A percentile compares a stretch with the other conserved stretches of the same genome.
phyloP scores from a whole-genome alignment of 2,329 filamentous ascomycete species.

The Penicillium sp. region DNA sequence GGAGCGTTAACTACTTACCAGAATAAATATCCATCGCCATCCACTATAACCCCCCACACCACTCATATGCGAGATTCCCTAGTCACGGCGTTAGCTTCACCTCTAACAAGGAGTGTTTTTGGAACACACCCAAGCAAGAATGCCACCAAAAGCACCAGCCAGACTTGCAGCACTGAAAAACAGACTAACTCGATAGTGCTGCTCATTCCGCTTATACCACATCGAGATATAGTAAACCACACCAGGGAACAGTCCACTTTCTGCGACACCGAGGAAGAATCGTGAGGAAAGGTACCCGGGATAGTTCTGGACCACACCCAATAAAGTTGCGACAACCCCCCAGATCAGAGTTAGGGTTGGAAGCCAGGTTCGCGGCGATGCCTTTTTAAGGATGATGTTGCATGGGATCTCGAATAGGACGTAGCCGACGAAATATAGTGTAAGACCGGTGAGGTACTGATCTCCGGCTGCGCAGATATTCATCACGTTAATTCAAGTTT shows the following conservation, averaged over 20 bases:
- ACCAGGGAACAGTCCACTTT: slow-evolving; percentile 56
- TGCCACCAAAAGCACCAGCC: slow-evolving; percentile 62
- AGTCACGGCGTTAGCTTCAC: slow-evolving; percentile 15
- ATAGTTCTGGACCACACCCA: slow-evolving; percentile 52
- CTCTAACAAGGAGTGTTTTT: not conserved
- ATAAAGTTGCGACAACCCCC: slow-evolving; percentile 53
- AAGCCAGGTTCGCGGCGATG: slow-evolving; percentile 41
- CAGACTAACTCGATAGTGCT: slow-evolving; percentile 59
- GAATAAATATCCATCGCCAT: slow-evolving; percentile 68
- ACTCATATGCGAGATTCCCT: slow-evolving; percentile 51
- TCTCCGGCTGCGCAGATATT: slow-evolving; percentile 30
- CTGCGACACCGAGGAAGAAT: slow-evolving; percentile 54
- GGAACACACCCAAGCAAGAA: slow-evolving; percentile 52
- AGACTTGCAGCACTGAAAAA: slow-evolving; percentile 62
- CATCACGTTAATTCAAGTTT: not conserved
- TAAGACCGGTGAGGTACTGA: slow-evolving; percentile 42
- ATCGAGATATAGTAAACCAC: slow-evolving; percentile 61
- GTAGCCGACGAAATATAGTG: slow-evolving; percentile 42
- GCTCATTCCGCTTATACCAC: slow-evolving; percentile 63
- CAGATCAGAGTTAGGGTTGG: slow-evolving; percentile 48
- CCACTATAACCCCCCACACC: slow-evolving; percentile 50
- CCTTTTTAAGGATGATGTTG: slow-evolving; percentile 44
- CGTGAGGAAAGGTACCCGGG: slow-evolving; percentile 50
- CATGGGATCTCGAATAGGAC: slow-evolving; percentile 44
- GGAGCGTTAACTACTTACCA: slow-evolving; percentile 35